Base-by-base conservation (phyloP, 441 rosid species). In the Theobroma grandiflorum region DNA sequence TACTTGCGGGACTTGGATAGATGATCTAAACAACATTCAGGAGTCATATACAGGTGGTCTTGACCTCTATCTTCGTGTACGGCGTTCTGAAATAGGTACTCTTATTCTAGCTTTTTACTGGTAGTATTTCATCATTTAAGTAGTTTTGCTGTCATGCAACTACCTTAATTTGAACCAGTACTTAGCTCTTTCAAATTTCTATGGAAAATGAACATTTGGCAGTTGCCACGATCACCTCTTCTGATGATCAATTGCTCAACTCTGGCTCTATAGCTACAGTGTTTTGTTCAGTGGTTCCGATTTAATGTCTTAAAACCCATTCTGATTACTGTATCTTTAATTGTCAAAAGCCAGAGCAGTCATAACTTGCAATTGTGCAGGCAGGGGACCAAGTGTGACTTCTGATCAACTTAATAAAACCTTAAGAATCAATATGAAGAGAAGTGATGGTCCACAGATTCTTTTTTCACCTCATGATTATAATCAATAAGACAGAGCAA, bases 1-100 rank as follows among this genome's bases (percentile, higher is more conserved):
- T 18, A 47, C 70, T 0, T 86, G 90, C 77, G 71, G 78, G 66
- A 76, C 84, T 64, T 88, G 91, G 89, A 66, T 42, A 4, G 82
- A 82, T 6, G 75, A 68, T 40, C 80, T 86, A 2, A 78, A 49
- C 0, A 77, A 79, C 37, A 75, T 84, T 38, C 81, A 70, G 73
- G 85, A 75, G 3, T 77, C 72, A 5, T 74, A 61, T 26, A 47
- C 26, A 8, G 18, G 33, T 1, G 80, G 74, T 16, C 76, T 8
- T 0, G 45, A 76, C 16, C 80, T 87, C 53, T 37, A n/a, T 8
- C 22, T 85, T 69, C 84, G 84, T 6, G 57, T 81, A 45, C 50
- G 53, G 4, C 74, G 8, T 43, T 81, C 88, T 0, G 79, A 71
- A 37, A 59, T 45, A 64, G 77, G 88, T 80, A 72, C 7, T 14